phyloP scores from a whole-genome alignment of 768 basidiomycete species.

The Psilocybe cyanescens region DNA sequence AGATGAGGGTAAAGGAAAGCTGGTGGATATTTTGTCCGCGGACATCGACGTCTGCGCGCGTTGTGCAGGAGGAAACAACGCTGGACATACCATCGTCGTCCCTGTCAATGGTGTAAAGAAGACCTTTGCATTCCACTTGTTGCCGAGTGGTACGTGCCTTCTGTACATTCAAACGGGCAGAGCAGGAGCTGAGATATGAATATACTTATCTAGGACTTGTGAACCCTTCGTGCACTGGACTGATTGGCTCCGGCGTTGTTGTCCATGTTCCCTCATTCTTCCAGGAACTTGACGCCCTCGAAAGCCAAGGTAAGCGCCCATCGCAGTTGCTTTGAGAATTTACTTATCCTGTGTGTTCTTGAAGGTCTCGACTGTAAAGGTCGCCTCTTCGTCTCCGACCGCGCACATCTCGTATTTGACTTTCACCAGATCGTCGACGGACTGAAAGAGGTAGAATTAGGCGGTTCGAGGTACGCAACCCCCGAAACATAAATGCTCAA shows the following conservation, averaged over 20 bases:
- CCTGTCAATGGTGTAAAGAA: constrained; percentile 72
- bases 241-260: constrained; percentile 96
- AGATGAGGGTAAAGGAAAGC: constrained; percentile 93
- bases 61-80: constrained; percentile 98
- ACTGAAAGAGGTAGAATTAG: constrained; percentile 96
- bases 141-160: constrained; percentile 79
- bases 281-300: constrained; percentile 83
- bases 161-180: not conserved
- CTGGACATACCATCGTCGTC: constrained; percentile 96
- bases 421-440: constrained; percentile 99
- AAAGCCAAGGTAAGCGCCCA: constrained; percentile 69
- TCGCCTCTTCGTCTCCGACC: constrained; percentile 91
- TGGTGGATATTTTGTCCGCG: constrained; percentile 94
- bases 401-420: constrained; percentile 97
- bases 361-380: constrained; percentile 84
- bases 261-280: constrained; percentile 97
- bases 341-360: not conserved
- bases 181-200: constrained; percentile 10
- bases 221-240: constrained; percentile 81
- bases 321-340: not conserved
- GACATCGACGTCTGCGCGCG: constrained; percentile 92
- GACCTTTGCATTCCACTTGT: constrained; percentile 93
- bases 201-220: constrained; percentile 62
- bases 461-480: constrained; percentile 69
- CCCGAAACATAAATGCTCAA: not conserved